Base-by-base conservation (phyloP, 148 eudicot species). In the Chenopodium suecicum region DNA sequence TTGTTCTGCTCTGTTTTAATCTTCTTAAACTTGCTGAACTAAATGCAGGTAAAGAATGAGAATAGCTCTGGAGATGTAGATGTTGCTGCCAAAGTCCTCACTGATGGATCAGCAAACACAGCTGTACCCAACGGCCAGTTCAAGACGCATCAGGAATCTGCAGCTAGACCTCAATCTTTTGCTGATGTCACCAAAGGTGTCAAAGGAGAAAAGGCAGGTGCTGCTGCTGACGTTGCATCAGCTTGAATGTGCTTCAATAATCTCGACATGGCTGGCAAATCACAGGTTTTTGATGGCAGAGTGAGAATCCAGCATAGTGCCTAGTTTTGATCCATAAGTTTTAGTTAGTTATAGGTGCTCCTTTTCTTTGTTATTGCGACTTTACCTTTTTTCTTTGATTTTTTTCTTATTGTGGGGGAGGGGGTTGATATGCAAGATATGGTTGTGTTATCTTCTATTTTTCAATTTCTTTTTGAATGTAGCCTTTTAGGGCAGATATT, bases 321-420 rank as follows among this genome's bases (percentile, higher is more conserved):
- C 79, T 84, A 84, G 86, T 84, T 84, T 84, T 84, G 86, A 34
- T 76, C 72, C 67, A 20, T 17, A 62, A 63, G 44, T 44, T 41
- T 78, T 73, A 80, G 82, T 79, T 80, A 68, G 86, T 64, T 47
- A 72, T 78, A 78, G 81, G 81, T 71, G 58, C 32, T 73, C 76
- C 75, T 17, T 34, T 67, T 44, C 54, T 73, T 32, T 73, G 60
- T 25, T 73, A 47, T 20, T 48, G 32, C 76, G 25, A 48, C 76
- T 48, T 73, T 14, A 20, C 27, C 34, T 54, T 79, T 56, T 58
- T 7, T 68, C 9, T 2, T 50, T 25, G 10, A 17, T 4, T 73
- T 27, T 31, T 74, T 64, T 64, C 17, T 11, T 64, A 37, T 73
- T 7, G 54, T 6, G 60, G 56, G 58, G 56, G 76, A 19, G 31